These are phyloP conservation scores for Crithidia acanthocephali DNA, from an alignment of 208 protist species.

Conservation along the genomic window DNA sequence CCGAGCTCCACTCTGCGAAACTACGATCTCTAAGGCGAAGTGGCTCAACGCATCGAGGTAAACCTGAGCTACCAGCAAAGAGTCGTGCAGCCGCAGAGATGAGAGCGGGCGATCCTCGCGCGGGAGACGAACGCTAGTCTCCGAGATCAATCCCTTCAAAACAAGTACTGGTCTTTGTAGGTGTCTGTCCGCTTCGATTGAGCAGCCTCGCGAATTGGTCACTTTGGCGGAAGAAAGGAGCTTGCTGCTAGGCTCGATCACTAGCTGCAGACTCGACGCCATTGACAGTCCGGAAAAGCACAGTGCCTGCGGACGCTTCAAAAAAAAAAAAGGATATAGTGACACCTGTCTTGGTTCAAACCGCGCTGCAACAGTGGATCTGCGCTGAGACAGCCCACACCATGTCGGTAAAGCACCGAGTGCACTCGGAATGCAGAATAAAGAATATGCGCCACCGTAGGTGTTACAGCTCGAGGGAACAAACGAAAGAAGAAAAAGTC, in stretches of 20 bases:
- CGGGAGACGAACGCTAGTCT: conserved; percentile 67
- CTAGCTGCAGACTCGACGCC: conserved; percentile 19
- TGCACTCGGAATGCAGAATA: no score
- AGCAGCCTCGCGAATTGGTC: conserved; percentile 51
- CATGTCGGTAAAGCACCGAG: no score
- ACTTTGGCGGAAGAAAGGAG: conserved; percentile 54
- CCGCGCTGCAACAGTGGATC: neutral
- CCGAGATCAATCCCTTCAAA: conserved; percentile 53
- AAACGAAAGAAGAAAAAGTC: neutral
- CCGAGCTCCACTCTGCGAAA: conserved; percentile 44
- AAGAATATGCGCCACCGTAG: no score
- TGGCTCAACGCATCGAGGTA: conserved; percentile 51
- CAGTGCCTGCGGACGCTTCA: neutral
- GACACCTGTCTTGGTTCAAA: no score
- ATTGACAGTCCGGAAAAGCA: conserved; percentile 1
- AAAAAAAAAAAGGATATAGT: neutral
- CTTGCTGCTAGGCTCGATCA: conserved; percentile 38
- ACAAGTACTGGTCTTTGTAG: conserved; percentile 48
- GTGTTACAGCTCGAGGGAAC: neutral
- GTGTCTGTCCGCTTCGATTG: conserved; percentile 62
- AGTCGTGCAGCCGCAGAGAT: conserved; percentile 46
- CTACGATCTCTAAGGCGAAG: conserved; percentile 69
- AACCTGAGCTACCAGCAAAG: conserved; percentile 63
- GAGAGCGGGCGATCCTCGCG: conserved; percentile 60
- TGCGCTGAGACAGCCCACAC: no score